phyloP scores from a whole-genome alignment of 352 stramenopile genomes.

The Elongisporangium anandrum region DNA sequence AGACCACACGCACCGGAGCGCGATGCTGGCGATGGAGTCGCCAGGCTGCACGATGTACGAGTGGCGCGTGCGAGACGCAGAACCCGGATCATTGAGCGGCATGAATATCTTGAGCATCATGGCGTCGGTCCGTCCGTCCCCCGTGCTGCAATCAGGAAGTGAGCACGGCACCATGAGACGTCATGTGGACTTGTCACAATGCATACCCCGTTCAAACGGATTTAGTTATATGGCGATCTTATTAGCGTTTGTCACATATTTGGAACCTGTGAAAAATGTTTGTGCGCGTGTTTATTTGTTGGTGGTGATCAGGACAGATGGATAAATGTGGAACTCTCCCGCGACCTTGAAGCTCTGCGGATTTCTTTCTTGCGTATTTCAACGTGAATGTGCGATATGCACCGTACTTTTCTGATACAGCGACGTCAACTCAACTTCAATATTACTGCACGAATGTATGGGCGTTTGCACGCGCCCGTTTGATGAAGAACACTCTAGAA shows the following conservation, averaged over 20 bases:
- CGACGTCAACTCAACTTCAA: too few species aligned
- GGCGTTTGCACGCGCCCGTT: background rate
- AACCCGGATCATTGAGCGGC: slow-evolving; percentile 25
- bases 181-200: background rate
- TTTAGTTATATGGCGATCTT: background rate
- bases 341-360: background rate
- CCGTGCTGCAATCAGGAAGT: slow-evolving; percentile 3
- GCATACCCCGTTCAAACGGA: background rate
- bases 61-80: slow-evolving; percentile 12
- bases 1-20: slow-evolving; percentile 17
- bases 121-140: background rate
- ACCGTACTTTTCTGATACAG: background rate
- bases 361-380: background rate
- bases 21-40: slow-evolving; percentile 41
- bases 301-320: background rate
- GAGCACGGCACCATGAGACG: slow-evolving; percentile 1
- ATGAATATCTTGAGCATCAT: slow-evolving; percentile 34
- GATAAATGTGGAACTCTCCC: background rate
- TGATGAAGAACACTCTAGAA: background rate
- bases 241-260: background rate
- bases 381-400: background rate
- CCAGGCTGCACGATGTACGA: slow-evolving; percentile 33
- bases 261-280: background rate
- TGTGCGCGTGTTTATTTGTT: background rate
- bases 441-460: too few species aligned